phyloP scores from a whole-genome alignment of 2,329 filamentous ascomycete genomes.

The Trichoderma koningiopsis region DNA sequence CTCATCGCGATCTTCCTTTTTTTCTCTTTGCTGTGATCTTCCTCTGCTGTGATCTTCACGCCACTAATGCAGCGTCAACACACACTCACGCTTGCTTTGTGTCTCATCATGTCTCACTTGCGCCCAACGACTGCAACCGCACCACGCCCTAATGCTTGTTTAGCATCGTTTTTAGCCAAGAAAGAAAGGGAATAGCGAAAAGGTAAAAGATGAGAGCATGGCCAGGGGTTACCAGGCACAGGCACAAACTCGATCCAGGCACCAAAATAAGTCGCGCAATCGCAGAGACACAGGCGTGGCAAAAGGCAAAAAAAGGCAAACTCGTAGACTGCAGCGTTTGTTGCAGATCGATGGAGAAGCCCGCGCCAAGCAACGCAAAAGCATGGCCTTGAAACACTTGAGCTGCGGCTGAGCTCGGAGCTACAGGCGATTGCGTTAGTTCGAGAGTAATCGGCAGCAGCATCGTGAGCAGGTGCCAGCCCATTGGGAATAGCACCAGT shows the following conservation, averaged over 20 bases:
- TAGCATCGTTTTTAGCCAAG: not conserved
- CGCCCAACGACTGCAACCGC: not conserved
- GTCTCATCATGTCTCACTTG: not conserved
- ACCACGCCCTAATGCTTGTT: not conserved
- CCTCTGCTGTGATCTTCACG: not conserved
- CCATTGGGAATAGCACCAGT: not conserved
- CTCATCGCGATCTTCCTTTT: not conserved
- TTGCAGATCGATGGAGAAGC: not conserved
- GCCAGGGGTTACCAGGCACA: not conserved
- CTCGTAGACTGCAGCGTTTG: no score
- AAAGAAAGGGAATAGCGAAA: not conserved
- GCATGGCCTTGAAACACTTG: conserved; percentile 9
- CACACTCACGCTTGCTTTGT: not conserved
- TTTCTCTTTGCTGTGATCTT: not conserved
- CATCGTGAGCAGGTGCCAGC: not conserved
- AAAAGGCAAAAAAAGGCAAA: not conserved
- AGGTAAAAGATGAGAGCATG: not conserved
- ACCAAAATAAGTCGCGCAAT: not conserved
- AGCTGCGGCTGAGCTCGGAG: conserved; percentile 16
- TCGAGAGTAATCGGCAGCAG: not conserved
- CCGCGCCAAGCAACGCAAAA: not conserved
- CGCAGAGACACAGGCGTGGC: not conserved
- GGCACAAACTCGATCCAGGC: not conserved
- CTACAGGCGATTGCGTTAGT: not conserved
- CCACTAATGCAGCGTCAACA: not conserved